Conservation (phyloP, 106 monocot genomes). For the Acanthochlamys bracteata region DNA sequence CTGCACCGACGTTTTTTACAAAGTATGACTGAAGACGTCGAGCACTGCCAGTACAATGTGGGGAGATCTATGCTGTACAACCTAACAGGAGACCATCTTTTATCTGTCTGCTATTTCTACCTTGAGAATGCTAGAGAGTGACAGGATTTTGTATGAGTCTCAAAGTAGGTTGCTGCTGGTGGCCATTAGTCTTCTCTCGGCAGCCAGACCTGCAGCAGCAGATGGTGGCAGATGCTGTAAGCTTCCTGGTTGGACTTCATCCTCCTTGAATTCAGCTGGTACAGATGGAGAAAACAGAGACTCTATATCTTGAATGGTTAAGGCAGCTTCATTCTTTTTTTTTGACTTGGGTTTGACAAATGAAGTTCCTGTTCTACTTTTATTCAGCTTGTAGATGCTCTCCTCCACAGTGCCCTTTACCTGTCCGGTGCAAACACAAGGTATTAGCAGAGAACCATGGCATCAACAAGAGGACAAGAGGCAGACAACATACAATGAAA, state of each 20-base stretch:
- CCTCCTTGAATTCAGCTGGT: conserved; percentile 11
- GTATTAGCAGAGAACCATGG: neutral
- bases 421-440: conserved; percentile 25
- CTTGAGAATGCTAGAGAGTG: too few relatives aligned
- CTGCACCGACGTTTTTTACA: too few relatives aligned
- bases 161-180: neutral
- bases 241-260: conserved; percentile 14
- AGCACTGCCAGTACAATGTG: too few relatives aligned
- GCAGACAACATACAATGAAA: conserved; percentile 48
- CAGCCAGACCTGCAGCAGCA: conserved; percentile 78
- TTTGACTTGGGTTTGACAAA: conserved; percentile 35
- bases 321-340: conserved; percentile 42
- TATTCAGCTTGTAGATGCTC: conserved; percentile 78
- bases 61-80: too few relatives aligned
- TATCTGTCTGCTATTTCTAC: too few relatives aligned
- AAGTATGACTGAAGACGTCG: too few relatives aligned
- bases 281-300: conserved; percentile 39
- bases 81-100: too few relatives aligned
- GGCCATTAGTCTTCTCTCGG: conserved; percentile 59
- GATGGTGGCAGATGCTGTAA: conserved; percentile 52
- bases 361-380: conserved; percentile 32
- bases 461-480: neutral
- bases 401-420: conserved; percentile 86
- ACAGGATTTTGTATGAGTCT: too few relatives aligned
- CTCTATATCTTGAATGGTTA: conserved; percentile 71